phyloP scores from a whole-genome alignment of 768 basidiomycete genomes.

The Kwoniella shandongensis region DNA sequence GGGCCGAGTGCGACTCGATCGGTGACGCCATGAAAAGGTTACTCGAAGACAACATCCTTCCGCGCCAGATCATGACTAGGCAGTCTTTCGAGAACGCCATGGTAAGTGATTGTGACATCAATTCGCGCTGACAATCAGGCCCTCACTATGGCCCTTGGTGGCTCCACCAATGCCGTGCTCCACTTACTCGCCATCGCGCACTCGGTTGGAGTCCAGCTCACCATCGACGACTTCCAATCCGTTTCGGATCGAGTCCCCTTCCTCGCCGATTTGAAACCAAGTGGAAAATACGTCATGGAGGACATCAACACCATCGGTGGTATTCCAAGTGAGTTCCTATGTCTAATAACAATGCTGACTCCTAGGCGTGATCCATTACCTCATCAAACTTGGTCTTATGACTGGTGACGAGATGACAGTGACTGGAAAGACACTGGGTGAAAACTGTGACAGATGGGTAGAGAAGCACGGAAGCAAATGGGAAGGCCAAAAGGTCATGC shows the following conservation, averaged over 20 bases:
- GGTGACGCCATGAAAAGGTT: constrained; percentile 83
- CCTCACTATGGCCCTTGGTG: constrained; percentile 93
- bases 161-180: constrained; percentile 95
- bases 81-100: constrained; percentile 98
- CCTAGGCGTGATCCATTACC: constrained; percentile 78
- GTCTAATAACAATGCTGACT: constrained; percentile 3
- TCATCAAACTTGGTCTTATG: constrained; percentile 82
- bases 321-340: constrained; percentile 72
- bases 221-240: constrained; percentile 86
- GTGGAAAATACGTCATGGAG: constrained; percentile 98
- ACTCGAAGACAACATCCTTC: constrained; percentile 85
- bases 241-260: constrained; percentile 92
- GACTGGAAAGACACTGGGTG: constrained; percentile 83
- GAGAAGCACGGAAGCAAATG: constrained; percentile 48
- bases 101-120: constrained; percentile 57
- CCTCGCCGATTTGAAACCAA: constrained; percentile 93
- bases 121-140: constrained; percentile 60
- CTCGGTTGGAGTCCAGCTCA: constrained; percentile 84
- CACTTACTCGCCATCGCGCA: constrained; percentile 97
- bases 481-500: constrained; percentile 81
- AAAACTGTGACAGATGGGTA: constrained; percentile 83
- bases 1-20: constrained; percentile 73
- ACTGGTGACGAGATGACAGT: constrained; percentile 88
- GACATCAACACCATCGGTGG: constrained; percentile 94
- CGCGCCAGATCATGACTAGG: constrained; percentile 93